Conservation (phyloP, 1,139 yeast species). For the Saccharomyces hybrid region DNA sequence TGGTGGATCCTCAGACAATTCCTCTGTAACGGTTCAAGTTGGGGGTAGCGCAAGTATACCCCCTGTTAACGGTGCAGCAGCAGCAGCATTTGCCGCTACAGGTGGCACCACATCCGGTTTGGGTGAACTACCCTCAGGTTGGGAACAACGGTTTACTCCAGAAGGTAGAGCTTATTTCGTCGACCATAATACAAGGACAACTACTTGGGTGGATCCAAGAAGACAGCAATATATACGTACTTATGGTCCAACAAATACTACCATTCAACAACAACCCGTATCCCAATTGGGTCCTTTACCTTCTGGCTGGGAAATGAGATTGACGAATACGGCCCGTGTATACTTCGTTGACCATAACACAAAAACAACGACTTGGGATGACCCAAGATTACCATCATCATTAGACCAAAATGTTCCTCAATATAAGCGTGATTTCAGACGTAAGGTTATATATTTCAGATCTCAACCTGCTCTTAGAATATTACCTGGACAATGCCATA, state of each 20-base stretch:
- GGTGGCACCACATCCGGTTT: conserved; percentile 94
- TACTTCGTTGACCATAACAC: conserved; percentile 98
- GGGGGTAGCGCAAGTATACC: conserved; percentile 37
- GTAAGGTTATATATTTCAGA: conserved; percentile 94
- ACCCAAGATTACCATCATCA: conserved; percentile 95
- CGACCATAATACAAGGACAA: conserved; percentile 96
- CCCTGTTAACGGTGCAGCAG: conserved; percentile 58
- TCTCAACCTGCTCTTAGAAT: conserved; percentile 97
- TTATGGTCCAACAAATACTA: conserved; percentile 69
- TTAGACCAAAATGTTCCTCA: conserved; percentile 98
- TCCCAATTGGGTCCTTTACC: conserved; percentile 97
- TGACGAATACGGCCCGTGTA: conserved; percentile 96
- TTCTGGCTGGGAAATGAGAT: conserved; percentile 99
- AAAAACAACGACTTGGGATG: conserved; percentile 99
- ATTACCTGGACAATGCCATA: conserved; percentile 96
- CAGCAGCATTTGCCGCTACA: conserved; percentile 73
- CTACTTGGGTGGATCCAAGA: conserved; percentile 99
- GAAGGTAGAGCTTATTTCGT: conserved; percentile 98
- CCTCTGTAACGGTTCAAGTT: conserved; percentile 33
- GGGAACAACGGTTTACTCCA: conserved; percentile 98
- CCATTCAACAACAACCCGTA: conserved; percentile 95
- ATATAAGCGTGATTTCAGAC: conserved; percentile 96
- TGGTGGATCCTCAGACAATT: conserved; percentile 43
- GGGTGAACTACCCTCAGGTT: conserved; percentile 95
- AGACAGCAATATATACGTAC: conserved; percentile 97